A percentile compares a stretch with the other conserved stretches of the same genome.
Conservation (phyloP, 768 basidiomycete species). For the Calocera cornea region DNA sequence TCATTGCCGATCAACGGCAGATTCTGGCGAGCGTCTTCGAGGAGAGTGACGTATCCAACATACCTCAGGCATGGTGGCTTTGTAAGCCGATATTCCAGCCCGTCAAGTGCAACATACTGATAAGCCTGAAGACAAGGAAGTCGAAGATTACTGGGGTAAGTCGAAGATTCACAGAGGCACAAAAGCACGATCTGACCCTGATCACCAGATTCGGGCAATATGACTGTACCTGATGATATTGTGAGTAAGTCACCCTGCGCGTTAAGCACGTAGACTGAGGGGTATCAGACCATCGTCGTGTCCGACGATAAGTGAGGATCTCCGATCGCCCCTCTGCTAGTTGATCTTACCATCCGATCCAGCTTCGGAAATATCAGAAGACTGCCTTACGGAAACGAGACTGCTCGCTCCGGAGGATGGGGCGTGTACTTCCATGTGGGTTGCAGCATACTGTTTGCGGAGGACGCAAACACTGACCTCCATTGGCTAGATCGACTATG, state of each 20-base stretch:
- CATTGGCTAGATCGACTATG: conserved; percentile 24
- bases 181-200: conserved; percentile 14
- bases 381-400: conserved; percentile 38
- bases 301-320: conserved; percentile 69
- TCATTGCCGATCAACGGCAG: conserved; percentile 45
- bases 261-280: neutral
- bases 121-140: conserved; percentile 32
- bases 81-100: conserved; percentile 15
- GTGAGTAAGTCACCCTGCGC: neutral
- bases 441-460: no score
- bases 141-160: conserved; percentile 42
- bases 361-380: conserved; percentile 60
- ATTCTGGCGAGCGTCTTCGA: conserved; percentile 43
- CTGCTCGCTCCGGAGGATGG: conserved; percentile 50
- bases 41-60: conserved; percentile 23
- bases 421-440: conserved; percentile 59
- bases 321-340: no score
- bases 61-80: conserved; percentile 55
- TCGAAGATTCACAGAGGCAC: neutral
- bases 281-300: conserved; percentile 38
- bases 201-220: no score
- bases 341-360: no score
- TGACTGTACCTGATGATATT: conserved; percentile 51
- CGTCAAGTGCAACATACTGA: neutral
- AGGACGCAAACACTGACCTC: neutral